Percentiles rank a stretch among this genome's conserved stretches.
These are phyloP conservation scores for Fallopia convolvulus DNA, from an alignment of 148 eudicot genomes.

Conservation along the genomic window DNA sequence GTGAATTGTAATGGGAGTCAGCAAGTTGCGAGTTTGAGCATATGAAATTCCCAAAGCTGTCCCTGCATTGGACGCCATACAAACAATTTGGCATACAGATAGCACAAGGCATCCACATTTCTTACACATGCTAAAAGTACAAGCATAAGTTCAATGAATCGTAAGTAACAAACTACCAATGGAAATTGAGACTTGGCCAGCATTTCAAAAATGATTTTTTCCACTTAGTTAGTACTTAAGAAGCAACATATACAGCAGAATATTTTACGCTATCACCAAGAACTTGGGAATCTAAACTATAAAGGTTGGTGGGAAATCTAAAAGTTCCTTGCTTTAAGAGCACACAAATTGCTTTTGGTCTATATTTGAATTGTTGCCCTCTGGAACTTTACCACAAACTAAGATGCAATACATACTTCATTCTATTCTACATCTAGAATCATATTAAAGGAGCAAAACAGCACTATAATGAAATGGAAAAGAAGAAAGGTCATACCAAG, in stretches of 20 bases:
- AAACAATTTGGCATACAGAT: not conserved
- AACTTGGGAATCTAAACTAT: not conserved
- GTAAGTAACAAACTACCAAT: not conserved
- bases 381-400: not conserved
- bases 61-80: conserved; percentile 31
- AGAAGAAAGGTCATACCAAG: conserved; percentile 47
- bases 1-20: conserved; percentile 84
- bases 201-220: not conserved
- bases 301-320: not conserved
- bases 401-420: not conserved
- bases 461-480: not conserved
- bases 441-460: not conserved
- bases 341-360: not conserved
- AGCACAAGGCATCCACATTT: not conserved
- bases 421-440: not conserved
- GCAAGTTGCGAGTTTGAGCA: conserved; percentile 94
- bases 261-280: not conserved
- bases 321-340: not conserved
- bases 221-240: not conserved
- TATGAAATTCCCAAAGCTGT: conserved; percentile 81
- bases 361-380: not conserved
- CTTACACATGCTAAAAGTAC: not conserved
- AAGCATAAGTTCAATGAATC: not conserved
- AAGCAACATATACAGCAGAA: not conserved
- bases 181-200: not conserved